Percentiles rank a stretch among this genome's conserved stretches.
These are phyloP conservation scores for Sporisorium graminicola DNA, from an alignment of 1,284 basidiomycete species.

Conservation along the genomic window DNA sequence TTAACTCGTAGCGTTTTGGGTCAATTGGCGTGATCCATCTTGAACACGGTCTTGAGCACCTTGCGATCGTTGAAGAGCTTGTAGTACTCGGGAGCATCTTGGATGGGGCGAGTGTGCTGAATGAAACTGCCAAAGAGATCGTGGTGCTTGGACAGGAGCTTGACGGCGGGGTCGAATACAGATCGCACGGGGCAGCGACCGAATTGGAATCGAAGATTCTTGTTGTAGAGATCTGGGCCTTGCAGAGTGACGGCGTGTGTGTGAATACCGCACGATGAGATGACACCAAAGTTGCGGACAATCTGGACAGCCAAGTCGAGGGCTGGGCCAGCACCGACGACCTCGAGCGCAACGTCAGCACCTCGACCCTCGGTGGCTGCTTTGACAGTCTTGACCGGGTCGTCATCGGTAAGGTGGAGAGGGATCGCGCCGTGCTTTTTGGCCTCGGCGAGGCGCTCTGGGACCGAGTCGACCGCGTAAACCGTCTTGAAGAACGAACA, in stretches of 20 bases:
- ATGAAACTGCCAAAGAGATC: constrained; percentile 65
- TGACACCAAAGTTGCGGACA: constrained; percentile 82
- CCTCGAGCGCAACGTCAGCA: constrained; percentile 74
- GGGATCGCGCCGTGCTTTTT: constrained; percentile 66
- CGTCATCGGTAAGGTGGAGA: constrained; percentile 55
- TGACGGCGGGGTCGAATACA: constrained; percentile 61
- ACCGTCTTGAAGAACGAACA: constrained; percentile 70
- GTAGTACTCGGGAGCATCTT: constrained; percentile 64
- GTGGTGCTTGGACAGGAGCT: constrained; percentile 56
- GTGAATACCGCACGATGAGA: constrained; percentile 82
- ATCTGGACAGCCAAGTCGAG: constrained; percentile 81
- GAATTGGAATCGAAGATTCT: constrained; percentile 80
- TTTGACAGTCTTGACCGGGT: constrained; percentile 49
- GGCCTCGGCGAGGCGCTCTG: constrained; percentile 66
- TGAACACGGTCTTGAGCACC: constrained; percentile 55
- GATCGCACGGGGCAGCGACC: constrained; percentile 81
- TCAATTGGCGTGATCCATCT: constrained; percentile 34
- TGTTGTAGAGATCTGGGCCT: constrained; percentile 78
- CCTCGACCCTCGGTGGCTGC: constrained; percentile 69
- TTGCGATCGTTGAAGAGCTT: constrained; percentile 60
- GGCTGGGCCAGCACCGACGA: constrained; percentile 82
- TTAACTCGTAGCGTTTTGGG: background rate
- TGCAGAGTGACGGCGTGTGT: constrained; percentile 67
- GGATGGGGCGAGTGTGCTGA: constrained; percentile 60
- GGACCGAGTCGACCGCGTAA: constrained; percentile 67